These are phyloP conservation scores for Vitis hybrid DNA, from an alignment of 177 flowering plant genomes.

Conservation along the genomic window DNA sequence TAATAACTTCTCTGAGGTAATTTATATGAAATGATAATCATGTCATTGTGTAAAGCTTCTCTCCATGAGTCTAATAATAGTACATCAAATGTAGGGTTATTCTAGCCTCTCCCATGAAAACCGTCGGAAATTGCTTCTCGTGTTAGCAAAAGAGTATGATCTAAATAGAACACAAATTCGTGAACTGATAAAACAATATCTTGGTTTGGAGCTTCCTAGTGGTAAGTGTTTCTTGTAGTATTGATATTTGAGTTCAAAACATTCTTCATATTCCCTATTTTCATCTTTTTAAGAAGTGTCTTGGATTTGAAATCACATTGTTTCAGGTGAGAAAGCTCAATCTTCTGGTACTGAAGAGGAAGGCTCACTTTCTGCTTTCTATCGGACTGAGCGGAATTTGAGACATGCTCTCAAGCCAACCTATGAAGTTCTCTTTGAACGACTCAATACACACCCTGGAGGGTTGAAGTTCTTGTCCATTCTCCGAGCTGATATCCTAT, in stretches of 20 bases:
- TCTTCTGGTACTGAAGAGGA: conserved; percentile 43
- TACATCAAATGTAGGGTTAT: conserved; percentile 57
- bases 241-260: conserved; percentile 7
- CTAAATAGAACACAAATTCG: conserved; percentile 62
- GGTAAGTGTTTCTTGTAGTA: conserved; percentile 31
- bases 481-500: conserved; percentile 82
- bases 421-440: conserved; percentile 84
- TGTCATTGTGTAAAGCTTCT: neutral
- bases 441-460: conserved; percentile 82
- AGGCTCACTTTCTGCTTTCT: conserved; percentile 53
- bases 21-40: neutral
- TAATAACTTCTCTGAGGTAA: conserved; percentile 70
- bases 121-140: conserved; percentile 47
- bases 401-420: conserved; percentile 84
- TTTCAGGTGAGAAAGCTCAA: conserved; percentile 46
- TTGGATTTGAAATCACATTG: conserved; percentile 6
- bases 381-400: conserved; percentile 73
- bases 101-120: conserved; percentile 51
- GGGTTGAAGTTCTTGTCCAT: conserved; percentile 72
- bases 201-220: conserved; percentile 63
- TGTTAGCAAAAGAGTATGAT: conserved; percentile 79
- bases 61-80: neutral
- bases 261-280: neutral
- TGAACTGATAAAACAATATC: conserved; percentile 80
- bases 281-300: neutral